These are phyloP conservation scores for Tuber melanosporum DNA, from an alignment of 495 filamentous ascomycete species.

Conservation along the genomic window DNA sequence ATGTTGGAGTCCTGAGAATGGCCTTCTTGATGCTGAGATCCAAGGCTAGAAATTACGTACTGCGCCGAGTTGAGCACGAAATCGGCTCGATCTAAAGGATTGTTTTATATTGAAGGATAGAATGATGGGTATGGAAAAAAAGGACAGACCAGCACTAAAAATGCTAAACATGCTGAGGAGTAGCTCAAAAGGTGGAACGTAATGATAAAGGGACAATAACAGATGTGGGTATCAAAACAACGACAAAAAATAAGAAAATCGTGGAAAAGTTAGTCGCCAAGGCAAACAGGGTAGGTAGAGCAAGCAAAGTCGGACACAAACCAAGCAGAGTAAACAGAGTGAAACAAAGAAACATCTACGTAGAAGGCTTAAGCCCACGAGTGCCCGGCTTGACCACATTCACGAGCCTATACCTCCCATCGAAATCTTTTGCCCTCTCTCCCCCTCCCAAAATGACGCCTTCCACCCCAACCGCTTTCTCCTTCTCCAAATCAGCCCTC, in stretches of 20 bases:
- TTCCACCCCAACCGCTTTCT: neutral
- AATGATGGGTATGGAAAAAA: neutral
- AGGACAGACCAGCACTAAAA: neutral
- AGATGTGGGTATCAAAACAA: neutral
- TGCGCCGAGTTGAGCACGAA: neutral
- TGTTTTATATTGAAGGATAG: neutral
- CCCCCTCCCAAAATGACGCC: neutral
- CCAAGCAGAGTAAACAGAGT: neutral
- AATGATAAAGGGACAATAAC: neutral
- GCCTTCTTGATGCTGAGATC: neutral
- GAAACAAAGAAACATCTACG: neutral
- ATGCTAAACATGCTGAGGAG: neutral
- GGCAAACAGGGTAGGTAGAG: neutral
- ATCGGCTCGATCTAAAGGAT: neutral
- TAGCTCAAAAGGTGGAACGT: neutral
- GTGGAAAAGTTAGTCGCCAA: neutral
- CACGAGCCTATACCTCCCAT: neutral
- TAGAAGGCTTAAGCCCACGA: neutral
- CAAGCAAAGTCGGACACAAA: neutral
- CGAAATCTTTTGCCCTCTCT: neutral
- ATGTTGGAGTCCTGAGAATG: neutral
- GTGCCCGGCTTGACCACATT: neutral
- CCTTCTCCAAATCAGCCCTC: slow-evolving; percentile 40
- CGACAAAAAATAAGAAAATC: neutral
- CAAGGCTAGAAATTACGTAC: neutral